These are phyloP conservation scores for Beta lomatogona DNA, from an alignment of 179 eudicot genomes.

Conservation along the genomic window DNA sequence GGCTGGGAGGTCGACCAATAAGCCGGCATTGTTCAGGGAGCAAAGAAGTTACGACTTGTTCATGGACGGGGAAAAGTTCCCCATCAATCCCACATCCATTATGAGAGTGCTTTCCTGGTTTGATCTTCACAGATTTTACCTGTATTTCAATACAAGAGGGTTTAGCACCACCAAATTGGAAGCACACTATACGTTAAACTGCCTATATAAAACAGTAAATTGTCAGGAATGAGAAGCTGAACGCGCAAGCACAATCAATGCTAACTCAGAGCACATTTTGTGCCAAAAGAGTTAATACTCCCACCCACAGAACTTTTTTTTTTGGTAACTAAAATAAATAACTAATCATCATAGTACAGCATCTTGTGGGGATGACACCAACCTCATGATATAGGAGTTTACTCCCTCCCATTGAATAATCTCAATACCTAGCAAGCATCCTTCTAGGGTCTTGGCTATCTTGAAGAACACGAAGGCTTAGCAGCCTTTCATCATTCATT, in stretches of 20 bases:
- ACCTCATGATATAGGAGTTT: neutral
- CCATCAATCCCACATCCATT: constrained; percentile 97
- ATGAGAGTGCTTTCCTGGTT: constrained; percentile 79
- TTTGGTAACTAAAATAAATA: neutral
- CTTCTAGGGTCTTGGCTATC: neutral
- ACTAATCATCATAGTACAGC: neutral
- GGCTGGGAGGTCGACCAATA: constrained; percentile 73
- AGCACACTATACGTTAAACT: neutral
- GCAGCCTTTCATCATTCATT: neutral
- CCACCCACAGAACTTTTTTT: neutral
- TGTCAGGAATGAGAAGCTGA: neutral
- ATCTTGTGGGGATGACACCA: neutral
- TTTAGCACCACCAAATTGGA: constrained; percentile 21
- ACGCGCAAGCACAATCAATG: neutral
- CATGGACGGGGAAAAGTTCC: constrained; percentile 82
- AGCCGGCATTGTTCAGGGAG: constrained; percentile 98
- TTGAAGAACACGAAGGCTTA: constrained; percentile 6
- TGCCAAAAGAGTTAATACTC: neutral
- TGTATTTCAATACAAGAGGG: constrained; percentile 39
- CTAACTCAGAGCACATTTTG: neutral
- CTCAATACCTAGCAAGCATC: neutral
- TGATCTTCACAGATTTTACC: constrained; percentile 95
- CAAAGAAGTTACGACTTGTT: constrained; percentile 75
- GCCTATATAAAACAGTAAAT: neutral
- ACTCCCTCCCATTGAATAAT: neutral